Base-by-base conservation (phyloP, 257 asterid species). In the Parsonsia alboflavescens region DNA sequence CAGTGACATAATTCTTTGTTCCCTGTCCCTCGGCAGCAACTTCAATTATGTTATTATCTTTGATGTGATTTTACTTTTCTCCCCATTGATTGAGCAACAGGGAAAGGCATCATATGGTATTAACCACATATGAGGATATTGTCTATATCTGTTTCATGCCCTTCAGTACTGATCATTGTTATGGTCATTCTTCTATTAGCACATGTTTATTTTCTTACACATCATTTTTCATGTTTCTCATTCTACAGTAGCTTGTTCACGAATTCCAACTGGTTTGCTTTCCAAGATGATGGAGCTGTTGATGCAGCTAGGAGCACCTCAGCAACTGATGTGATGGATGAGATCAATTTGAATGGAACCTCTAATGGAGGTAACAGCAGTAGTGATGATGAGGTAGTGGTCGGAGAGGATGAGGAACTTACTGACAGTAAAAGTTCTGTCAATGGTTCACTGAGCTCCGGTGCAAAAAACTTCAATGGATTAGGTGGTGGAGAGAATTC, bases 221-320 rank as follows among this genome's bases (percentile, higher is more conserved):
- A 19, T 26, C 15, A 2, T 22, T 19, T 65, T 64, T 3, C 22
- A 1, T 30, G n/a, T 64, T 64, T 39, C 70, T 65, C 15, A 2
- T 39, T 17, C 30, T 39, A 24, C 70, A 72, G 87, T 91, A 92
- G 96, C 70, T 87, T 95, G 91, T 95, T 95, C 89, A 92, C 99
- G 69, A 95, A 95, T 82, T 92, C 98, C 85, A 92, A 95, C 87
- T 95, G 99, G 99, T 95, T 95, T 87, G 96, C 97, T 7, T 95
- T 92, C 83, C 96, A 92, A 91, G 98, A 92, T 36, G 98, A 89
- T 64, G 80, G 84, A 78, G 73, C 52, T 73, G 90, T 85, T 77
- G 85, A 82, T 77, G 80, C 80, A 57, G 77, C 89, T 33, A 80
- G 78, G 75, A 90, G 78, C 75, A 73, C 87, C 84, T 86, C 97